A percentile compares a stretch with the other conserved stretches of the same genome.
phyloP scores from a whole-genome alignment of 1,284 basidiomycete species.

The Trametes pubescens region DNA sequence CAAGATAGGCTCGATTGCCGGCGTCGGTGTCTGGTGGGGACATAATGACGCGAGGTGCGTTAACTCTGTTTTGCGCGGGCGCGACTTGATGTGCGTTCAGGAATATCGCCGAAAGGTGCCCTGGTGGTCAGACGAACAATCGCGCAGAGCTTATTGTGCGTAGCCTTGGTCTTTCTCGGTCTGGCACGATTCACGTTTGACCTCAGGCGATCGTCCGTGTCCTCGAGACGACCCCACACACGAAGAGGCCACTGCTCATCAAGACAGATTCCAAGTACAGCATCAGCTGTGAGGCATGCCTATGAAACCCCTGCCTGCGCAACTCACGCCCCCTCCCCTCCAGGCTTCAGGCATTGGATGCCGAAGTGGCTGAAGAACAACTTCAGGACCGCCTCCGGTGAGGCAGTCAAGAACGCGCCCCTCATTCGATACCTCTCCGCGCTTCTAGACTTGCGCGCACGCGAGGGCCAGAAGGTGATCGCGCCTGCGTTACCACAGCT shows the following conservation, averaged over 20 bases:
- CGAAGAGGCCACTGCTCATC: conserved; percentile 65
- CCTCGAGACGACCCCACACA: conserved; percentile 69
- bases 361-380: conserved; percentile 61
- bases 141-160: conserved; percentile 84
- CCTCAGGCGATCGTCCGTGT: conserved; percentile 77
- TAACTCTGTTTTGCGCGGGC: background rate
- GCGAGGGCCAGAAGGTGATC: conserved; percentile 53
- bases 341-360: conserved; percentile 76
- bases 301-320: too few relatives aligned
- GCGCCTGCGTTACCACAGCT: background rate
- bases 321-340: background rate
- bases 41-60: conserved; percentile 63
- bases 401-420: conserved; percentile 68
- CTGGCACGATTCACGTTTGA: background rate
- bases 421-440: conserved; percentile 71
- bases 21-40: conserved; percentile 84
- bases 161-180: background rate
- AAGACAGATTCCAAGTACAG: conserved; percentile 82
- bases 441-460: conserved; percentile 57
- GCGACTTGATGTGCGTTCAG: conserved; percentile 47
- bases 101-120: conserved; percentile 80
- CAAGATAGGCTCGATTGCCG: conserved; percentile 61
- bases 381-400: conserved; percentile 58
- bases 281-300: conserved; percentile 62
- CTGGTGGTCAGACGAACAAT: conserved; percentile 89